Percentiles rank a stretch among this genome's conserved stretches.
phyloP scores from a whole-genome alignment of 371 early-diverging fungal genomes.

The Gilbertella persicaria region DNA sequence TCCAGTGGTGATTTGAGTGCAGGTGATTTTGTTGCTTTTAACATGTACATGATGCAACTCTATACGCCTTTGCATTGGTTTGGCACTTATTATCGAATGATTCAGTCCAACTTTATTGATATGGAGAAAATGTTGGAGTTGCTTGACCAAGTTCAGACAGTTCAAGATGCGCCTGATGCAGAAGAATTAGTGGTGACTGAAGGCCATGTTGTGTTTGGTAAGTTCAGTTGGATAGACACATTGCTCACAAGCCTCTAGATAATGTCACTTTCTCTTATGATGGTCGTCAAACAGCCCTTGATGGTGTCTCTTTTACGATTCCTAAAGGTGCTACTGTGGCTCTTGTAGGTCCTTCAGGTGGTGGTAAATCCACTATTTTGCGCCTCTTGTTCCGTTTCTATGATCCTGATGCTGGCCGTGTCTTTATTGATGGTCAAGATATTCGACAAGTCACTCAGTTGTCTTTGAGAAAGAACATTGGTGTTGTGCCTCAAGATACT shows the following conservation, averaged over 20 bases:
- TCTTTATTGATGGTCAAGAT: constrained; percentile 90
- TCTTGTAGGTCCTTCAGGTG: constrained; percentile 89
- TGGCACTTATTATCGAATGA: constrained; percentile 56
- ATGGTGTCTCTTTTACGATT: constrained; percentile 77
- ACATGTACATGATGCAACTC: constrained; percentile 82
- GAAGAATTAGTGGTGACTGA: constrained; percentile 48
- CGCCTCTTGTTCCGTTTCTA: constrained; percentile 92
- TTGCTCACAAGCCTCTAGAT: constrained; percentile 24
- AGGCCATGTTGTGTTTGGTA: constrained; percentile 73
- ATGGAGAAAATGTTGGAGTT: constrained; percentile 93
- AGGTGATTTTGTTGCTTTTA: constrained; percentile 86
- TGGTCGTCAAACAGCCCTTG: constrained; percentile 66
- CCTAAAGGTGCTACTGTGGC: constrained; percentile 81
- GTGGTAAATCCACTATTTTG: constrained; percentile 88
- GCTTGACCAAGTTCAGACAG: constrained; percentile 71
- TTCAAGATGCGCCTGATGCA: constrained; percentile 61
- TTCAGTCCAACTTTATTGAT: constrained; percentile 84
- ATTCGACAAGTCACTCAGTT: constrained; percentile 70
- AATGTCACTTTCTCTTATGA: constrained; percentile 83
- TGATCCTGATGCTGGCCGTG: constrained; percentile 77
- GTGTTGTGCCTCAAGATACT: constrained; percentile 89
- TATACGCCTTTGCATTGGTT: constrained; percentile 61
- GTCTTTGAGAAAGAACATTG: constrained; percentile 68
- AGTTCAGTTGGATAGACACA: constrained; percentile 1
- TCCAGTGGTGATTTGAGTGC: constrained; percentile 69